Base-by-base conservation (phyloP, 1,284 basidiomycete species). In the Cutaneotrichosporon arboriforme region DNA sequence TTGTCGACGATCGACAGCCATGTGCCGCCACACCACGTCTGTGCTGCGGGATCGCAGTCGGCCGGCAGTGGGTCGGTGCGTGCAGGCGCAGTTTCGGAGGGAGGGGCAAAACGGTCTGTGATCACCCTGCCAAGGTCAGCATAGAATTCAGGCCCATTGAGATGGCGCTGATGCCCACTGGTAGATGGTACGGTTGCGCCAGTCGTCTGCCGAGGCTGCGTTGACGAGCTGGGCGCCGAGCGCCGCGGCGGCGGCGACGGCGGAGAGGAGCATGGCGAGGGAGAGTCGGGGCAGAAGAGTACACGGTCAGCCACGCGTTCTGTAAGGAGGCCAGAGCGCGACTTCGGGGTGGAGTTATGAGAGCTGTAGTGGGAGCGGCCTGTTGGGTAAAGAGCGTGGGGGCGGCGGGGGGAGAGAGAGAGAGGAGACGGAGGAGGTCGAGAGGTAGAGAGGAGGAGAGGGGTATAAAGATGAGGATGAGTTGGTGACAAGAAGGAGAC, bases 1-100 rank as follows among this genome's bases (percentile, higher is more conserved):
- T 87, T 86, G 61, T 81, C 78, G 51, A 80, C 80, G 63, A 87
- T 83, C 2, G 83, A 84, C 51, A 83, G 81, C 85, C 86, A 90
- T 12, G 82, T 86, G 4, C 87, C 86, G 20, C 86, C 86, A 60
- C 87, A 88, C 80, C 82, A 87, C 48, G 68, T 73, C 49, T 68
- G 67, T 8, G 54, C 45, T 20, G 35, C 48, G 7, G 61, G 60
- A 46, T 70, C 61, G 46, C 68, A 70, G 13, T 48, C 59, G 18
- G 49, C 40, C 3, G 70, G 69, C 14, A 72, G 23, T 4, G 81
- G 78, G 59, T 83, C 73, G 63, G 79, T 77, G 22, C 69, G 61
- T 40, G 76, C 80, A 9, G 77, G 73, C 56, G 82, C 78, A 1
- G 81, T 76, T 37, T 80, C 81, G 0, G 78, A 70, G 7, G 64